Conservation (phyloP, 106 monocot genomes). For the Narthecium ossifragum region DNA sequence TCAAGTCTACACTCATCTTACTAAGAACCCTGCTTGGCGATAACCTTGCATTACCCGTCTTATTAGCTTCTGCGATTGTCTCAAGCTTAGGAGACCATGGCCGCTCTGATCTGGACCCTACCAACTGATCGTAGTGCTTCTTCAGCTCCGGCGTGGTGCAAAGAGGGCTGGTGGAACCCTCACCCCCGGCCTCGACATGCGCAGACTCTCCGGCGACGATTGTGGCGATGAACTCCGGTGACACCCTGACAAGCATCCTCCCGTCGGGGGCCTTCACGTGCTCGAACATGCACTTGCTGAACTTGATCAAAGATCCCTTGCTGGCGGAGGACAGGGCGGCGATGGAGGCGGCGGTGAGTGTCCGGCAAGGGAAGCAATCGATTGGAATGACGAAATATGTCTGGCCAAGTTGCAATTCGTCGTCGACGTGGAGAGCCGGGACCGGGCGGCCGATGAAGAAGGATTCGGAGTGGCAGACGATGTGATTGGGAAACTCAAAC, state of each 20-base stretch:
- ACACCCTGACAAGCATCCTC: conserved; percentile 5
- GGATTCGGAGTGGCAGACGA: conserved; percentile 8
- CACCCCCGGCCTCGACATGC: neutral
- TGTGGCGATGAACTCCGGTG: conserved; percentile 13
- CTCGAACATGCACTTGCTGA: conserved; percentile 1
- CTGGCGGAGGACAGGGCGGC: neutral
- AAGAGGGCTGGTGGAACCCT: neutral
- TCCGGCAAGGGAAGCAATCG: conserved; percentile 4
- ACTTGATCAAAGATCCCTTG: conserved; percentile 1
- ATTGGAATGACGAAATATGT: conserved; percentile 13
- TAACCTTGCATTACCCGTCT: too few species aligned
- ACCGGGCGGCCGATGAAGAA: conserved; percentile 17
- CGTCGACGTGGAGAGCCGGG: conserved; percentile 4
- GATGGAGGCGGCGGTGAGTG: conserved; percentile 10
- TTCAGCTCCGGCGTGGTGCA: conserved; percentile 28
- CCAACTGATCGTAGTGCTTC: conserved; percentile 24
- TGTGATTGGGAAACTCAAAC: conserved; percentile 11
- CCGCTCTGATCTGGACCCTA: conserved; percentile 12
- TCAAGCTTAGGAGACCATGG: conserved; percentile 24
- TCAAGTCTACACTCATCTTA: too few species aligned
- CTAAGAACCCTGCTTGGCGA: too few species aligned
- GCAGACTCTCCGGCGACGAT: neutral
- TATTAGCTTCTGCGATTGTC: conserved; percentile 16
- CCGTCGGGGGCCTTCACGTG: conserved; percentile 9
- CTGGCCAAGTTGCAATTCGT: neutral